Evolutionary conservation across 148 eudicot genomes (phyloP), one percentile per base, ranked within the genome.

Genomic region (Polygonum maritimum): DNA sequence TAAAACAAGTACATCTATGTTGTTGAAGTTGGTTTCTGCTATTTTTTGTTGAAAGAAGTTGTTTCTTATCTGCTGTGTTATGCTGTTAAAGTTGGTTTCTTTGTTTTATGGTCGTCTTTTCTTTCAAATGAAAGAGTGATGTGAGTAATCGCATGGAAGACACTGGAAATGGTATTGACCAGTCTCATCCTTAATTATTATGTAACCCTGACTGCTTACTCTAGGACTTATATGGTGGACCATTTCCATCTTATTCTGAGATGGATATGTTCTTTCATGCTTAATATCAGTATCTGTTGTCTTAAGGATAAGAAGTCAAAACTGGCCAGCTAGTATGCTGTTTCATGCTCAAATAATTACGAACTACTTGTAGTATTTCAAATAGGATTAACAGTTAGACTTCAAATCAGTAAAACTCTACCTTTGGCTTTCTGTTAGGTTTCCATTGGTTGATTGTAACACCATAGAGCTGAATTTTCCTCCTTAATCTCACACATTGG

Each of bases 381-480:
- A 58, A 58, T 13, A 58, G 21, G 33, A 58, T 58, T 0, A 4
- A 58, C 9, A 21, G 70, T 63, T 15, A 63, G 33, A 63, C 40
- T 33, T 3, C 3, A 63, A 3, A 63, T 63, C 40, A 3, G 70
- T 63, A 8, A 18, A 63, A 33, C 3, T 63, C 35, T 62, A 62
- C 39, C 6, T 62, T 33, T 14, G 39, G 69, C 1, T 33, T 57
- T 57, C 33, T 57, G 31, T 7, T 21, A 57, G 63, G 11, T n/a
- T 57, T 1, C 7, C 5, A 21, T 19, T 57, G 33, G 63, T 57
- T 57, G 7, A 26, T 26, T 26, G 14, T 65, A 65, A 65, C 70
- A 65, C 44, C 15, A 11, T 35, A 71, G 63, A 71, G 69, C 70
- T 75, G 62, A 75, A 38, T 81, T 44, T 52, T 21, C 36, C 41